phyloP scores from a whole-genome alignment of 179 eudicot species.

The Corrigiola litoralis region DNA sequence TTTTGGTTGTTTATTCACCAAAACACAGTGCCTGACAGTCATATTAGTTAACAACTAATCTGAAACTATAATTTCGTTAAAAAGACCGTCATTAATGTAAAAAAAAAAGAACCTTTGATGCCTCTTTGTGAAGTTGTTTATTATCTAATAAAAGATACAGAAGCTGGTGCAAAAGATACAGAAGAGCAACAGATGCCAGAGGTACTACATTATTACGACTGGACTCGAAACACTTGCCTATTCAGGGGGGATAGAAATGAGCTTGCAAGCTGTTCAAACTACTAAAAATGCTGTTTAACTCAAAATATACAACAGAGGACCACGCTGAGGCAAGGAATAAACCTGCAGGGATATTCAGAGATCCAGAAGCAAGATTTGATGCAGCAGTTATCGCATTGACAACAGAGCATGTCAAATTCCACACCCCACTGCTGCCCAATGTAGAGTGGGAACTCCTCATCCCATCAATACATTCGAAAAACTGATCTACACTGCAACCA shows the following conservation, averaged over 20 bases:
- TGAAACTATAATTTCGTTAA: too few relatives aligned
- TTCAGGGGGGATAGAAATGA: background rate
- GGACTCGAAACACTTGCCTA: background rate
- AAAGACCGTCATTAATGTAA: too few relatives aligned
- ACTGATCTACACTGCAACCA: conserved; percentile 78
- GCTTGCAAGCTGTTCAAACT: background rate
- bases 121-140: too few relatives aligned
- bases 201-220: background rate
- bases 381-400: conserved; percentile 89
- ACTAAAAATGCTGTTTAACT: background rate
- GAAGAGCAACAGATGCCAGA: background rate
- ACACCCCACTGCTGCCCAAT: conserved; percentile 87
- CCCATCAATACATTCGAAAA: conserved; percentile 92
- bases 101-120: too few relatives aligned
- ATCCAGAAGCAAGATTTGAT: conserved; percentile 92
- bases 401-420: conserved; percentile 94
- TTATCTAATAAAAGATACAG: too few relatives aligned
- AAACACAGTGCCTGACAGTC: background rate
- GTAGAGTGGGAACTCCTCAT: conserved; percentile 75
- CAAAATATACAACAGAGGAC: conserved; percentile 5
- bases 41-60: too few relatives aligned
- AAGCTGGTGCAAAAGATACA: background rate
- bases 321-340: conserved; percentile 21
- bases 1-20: background rate
- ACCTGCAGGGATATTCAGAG: conserved; percentile 65